These are phyloP conservation scores for Globisporangium rhizosaccharum DNA, from an alignment of 352 stramenopile genomes.

Conservation along the genomic window DNA sequence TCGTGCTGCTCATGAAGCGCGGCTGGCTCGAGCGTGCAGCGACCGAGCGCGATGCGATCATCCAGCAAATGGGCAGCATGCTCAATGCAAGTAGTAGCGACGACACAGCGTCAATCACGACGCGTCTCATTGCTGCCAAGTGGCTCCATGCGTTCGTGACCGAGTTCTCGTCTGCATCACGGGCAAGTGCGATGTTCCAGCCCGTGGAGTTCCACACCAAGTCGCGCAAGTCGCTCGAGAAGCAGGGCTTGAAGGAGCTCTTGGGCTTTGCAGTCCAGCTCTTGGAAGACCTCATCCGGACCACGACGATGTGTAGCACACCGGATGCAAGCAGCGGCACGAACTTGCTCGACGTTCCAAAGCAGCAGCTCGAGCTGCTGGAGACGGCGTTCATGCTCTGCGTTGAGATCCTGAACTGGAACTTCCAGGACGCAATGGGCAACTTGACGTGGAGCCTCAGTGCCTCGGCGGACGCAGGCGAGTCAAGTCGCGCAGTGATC, in stretches of 20 bases:
- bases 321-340: conserved; percentile 16
- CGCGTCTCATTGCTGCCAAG: conserved; percentile 65
- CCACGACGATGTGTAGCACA: conserved; percentile 42
- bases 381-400: conserved; percentile 72
- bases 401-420: conserved; percentile 79
- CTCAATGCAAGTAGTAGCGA: conserved; percentile 17
- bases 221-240: conserved; percentile 52
- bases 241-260: conserved; percentile 54
- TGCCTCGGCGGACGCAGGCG: conserved; percentile 19
- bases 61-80: conserved; percentile 75
- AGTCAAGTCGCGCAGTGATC: conserved; percentile 38
- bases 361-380: conserved; percentile 66
- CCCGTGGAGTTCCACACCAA: conserved; percentile 83
- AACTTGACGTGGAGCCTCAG: conserved; percentile 72
- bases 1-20: conserved; percentile 75
- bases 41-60: conserved; percentile 41
- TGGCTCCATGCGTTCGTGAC: conserved; percentile 83
- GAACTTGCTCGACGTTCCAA: conserved; percentile 29
- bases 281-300: conserved; percentile 67
- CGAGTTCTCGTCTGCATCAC: conserved; percentile 77
- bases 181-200: conserved; percentile 75
- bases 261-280: conserved; percentile 54
- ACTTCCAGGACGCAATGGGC: conserved; percentile 49
- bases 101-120: conserved; percentile 15
- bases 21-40: conserved; percentile 68